Evolutionary conservation across 192 early-diverging fungal genomes (phyloP).

Genomic region (Gonapodya prolifera): DNA sequence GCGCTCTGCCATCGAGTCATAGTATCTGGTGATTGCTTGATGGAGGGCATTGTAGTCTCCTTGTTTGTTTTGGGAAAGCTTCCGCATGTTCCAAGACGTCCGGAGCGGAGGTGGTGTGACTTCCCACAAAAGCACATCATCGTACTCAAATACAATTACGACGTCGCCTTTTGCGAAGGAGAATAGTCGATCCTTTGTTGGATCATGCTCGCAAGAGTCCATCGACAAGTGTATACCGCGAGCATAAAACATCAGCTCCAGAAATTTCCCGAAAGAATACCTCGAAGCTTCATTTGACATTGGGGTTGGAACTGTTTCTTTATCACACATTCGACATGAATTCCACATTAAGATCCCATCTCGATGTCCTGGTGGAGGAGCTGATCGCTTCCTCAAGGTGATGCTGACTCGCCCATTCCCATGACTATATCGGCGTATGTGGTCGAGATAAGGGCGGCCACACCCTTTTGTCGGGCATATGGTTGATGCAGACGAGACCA

Average conservation of each 20-base stretch:
- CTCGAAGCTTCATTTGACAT: constrained; percentile 83
- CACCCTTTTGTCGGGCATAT: constrained; percentile 60
- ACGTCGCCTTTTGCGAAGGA: constrained; percentile 69
- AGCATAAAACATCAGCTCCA: constrained; percentile 86
- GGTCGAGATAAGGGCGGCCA: constrained; percentile 61
- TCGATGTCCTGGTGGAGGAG: constrained; percentile 50
- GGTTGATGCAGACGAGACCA: neutral
- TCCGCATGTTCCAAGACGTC: constrained; percentile 43
- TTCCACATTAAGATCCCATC: constrained; percentile 84
- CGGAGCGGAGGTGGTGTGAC: constrained; percentile 58
- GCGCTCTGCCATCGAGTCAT: constrained; percentile 70
- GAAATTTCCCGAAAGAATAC: constrained; percentile 95
- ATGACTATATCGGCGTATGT: constrained; percentile 81
- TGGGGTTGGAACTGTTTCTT: constrained; percentile 52
- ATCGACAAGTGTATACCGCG: constrained; percentile 45
- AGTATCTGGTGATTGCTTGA: constrained; percentile 61
- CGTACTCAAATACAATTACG: constrained; percentile 65
- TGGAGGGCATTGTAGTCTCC: constrained; percentile 59
- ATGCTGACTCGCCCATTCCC: constrained; percentile 66
- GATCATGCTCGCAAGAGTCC: constrained; percentile 67
- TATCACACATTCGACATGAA: constrained; percentile 61
- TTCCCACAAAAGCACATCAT: constrained; percentile 57
- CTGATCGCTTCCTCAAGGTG: constrained; percentile 42
- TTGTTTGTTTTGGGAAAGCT: constrained; percentile 53
- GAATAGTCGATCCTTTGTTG: constrained; percentile 70